Base-by-base conservation (phyloP, 495 filamentous ascomycete species). In the Cairneyella variabilis region DNA sequence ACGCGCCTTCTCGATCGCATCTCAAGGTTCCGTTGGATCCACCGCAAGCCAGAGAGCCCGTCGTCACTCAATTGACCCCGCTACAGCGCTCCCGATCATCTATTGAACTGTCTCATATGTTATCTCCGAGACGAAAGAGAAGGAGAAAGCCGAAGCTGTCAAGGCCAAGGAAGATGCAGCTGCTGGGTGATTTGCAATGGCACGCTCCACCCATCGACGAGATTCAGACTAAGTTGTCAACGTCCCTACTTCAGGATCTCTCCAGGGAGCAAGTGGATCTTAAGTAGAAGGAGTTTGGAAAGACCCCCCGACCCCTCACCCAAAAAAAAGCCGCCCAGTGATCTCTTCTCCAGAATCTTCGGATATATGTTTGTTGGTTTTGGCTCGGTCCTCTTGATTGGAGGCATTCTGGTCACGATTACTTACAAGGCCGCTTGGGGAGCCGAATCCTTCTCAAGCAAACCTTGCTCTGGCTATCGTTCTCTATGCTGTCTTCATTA, bases 331-430 rank as follows among this genome's bases (percentile, higher is more conserved):
- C 78, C 79, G 28, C 66, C 76, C 0, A 80, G 81, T 14, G 76
- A 73, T 44, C 74, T 74, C n/a, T 47, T 80, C 36, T 68, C 69
- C 30, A 78, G 79, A 54, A 73, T 77, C 16, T 68, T 88, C 4
- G 74, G 75, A 16, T 89, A 89, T 61, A 74, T 87, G 60, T 89
- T 86, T 62, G 79, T 78, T 42, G 85, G 85, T n/a, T 87, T 87
- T 59, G 82, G 85, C 2, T 72, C 78, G 2, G 71, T 88, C 25
- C 74, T 88, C 5, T 67, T 85, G 6, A 62, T 79, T 27, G 83
- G 80, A 17, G 69, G 72, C 26, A 73, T 86, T 21, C 71, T 89
- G 3, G 79, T 87, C 46, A 84, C 85, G 56, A 59, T 88, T 28
- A 71, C 78, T 1, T 88, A 83, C 82, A 82, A 79, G n/a, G 37